Conservation (phyloP, 768 basidiomycete species). For the Myochromella boudieri region DNA sequence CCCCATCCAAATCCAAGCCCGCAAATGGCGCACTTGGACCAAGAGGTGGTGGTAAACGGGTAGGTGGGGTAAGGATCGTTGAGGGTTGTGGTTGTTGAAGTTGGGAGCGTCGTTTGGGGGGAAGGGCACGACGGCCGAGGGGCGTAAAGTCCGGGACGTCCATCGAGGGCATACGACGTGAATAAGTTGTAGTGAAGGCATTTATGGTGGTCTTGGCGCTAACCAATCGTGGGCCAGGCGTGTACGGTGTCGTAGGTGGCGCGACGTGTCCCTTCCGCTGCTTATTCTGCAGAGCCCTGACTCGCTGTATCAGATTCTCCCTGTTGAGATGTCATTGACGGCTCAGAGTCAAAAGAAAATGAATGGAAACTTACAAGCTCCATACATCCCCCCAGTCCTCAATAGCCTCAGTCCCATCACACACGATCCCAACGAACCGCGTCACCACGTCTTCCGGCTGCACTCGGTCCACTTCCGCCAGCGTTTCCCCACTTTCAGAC, state of each 20-base stretch:
- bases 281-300: constrained; percentile 56
- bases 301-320: constrained; percentile 49
- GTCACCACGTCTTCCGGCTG: constrained; percentile 56
- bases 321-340: constrained; percentile 29
- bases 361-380: constrained; percentile 47
- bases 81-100: no score
- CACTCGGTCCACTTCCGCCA: constrained; percentile 56
- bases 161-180: constrained; percentile 26
- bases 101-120: no score
- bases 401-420: constrained; percentile 44
- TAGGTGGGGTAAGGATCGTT: no score
- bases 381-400: constrained; percentile 48
- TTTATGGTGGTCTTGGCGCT: no score
- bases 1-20: constrained; percentile 24
- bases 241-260: constrained; percentile 48
- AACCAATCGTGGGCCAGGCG: constrained; percentile 18
- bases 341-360: not conserved
- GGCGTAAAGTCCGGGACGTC: constrained; percentile 57
- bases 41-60: constrained; percentile 20
- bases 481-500: constrained; percentile 29
- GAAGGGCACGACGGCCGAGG: constrained; percentile 33
- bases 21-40: constrained; percentile 31
- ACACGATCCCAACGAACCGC: constrained; percentile 52
- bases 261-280: constrained; percentile 59
- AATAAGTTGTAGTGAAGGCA: constrained; percentile 11